A percentile compares a stretch with the other conserved stretches of the same genome.
These are phyloP conservation scores for Sporisorium iseilematis-ciliati DNA, from an alignment of 1,284 basidiomycete species.

Conservation along the genomic window DNA sequence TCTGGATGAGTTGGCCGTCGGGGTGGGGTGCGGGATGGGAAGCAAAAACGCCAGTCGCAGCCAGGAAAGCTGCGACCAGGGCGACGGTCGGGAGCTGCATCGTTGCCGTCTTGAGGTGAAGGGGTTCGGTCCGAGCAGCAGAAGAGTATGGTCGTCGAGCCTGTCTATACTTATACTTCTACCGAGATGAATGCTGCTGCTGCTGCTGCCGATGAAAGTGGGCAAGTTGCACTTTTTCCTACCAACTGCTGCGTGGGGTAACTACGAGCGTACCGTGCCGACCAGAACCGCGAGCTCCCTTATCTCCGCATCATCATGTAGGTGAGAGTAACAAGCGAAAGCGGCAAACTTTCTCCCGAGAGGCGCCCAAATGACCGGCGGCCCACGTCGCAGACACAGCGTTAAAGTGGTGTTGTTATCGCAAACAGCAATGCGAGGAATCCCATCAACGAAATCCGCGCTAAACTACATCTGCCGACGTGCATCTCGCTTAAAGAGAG, in stretches of 20 bases:
- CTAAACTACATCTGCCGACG: neutral
- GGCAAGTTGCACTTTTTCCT: too few relatives aligned
- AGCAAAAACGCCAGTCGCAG: neutral
- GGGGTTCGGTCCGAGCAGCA: neutral
- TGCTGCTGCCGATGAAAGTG: too few relatives aligned
- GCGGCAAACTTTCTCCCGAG: neutral
- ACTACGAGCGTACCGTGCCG: too few relatives aligned
- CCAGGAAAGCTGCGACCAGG: neutral
- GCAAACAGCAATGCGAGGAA: neutral
- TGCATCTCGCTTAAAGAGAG: constrained; percentile 13
- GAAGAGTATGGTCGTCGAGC: too few relatives aligned
- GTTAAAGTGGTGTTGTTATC: neutral
- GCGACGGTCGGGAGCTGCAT: constrained; percentile 21
- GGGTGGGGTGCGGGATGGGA: too few relatives aligned
- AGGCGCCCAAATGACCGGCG: neutral
- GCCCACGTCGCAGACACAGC: neutral
- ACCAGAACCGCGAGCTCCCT: too few relatives aligned
- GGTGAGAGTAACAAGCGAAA: too few relatives aligned
- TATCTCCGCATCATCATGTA: too few relatives aligned
- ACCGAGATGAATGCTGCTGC: too few relatives aligned
- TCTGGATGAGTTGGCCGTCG: constrained; percentile 7
- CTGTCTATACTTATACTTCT: too few relatives aligned
- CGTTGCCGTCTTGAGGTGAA: neutral
- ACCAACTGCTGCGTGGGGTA: too few relatives aligned
- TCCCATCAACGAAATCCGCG: constrained; percentile 1